Conservation (phyloP, 2,329 filamentous ascomycete genomes). For the Huntiella savannae region DNA sequence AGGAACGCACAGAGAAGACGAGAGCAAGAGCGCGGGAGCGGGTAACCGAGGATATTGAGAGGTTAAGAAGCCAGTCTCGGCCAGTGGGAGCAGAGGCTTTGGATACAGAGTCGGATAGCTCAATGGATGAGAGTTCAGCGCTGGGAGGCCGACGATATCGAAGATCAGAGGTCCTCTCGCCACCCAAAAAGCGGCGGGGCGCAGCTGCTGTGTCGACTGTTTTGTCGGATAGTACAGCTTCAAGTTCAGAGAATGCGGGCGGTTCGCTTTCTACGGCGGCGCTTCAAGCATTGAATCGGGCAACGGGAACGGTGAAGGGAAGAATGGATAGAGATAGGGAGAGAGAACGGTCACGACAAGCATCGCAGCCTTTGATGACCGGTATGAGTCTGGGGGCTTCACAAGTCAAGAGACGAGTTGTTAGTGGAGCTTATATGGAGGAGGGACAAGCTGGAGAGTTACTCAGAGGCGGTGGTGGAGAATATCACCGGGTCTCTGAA, state of each 20-base stretch:
- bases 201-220: background rate
- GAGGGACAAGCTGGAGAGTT: conserved; percentile 33
- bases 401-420: conserved; percentile 39
- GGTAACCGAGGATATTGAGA: conserved; percentile 13
- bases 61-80: conserved; percentile 5
- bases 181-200: background rate
- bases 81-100: conserved; percentile 8
- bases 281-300: background rate
- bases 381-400: conserved; percentile 26
- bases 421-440: conserved; percentile 50
- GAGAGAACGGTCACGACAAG: background rate
- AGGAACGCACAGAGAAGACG: conserved; percentile 10
- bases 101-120: conserved; percentile 7
- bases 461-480: conserved; percentile 27
- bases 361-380: conserved; percentile 7
- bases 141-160: conserved; percentile 9
- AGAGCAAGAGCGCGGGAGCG: conserved; percentile 14
- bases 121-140: conserved; percentile 9
- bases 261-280: background rate
- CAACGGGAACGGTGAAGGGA: background rate
- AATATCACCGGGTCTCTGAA: conserved; percentile 31
- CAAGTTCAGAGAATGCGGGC: background rate
- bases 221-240: conserved; percentile 1
- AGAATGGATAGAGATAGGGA: background rate
- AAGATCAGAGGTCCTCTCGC: conserved; percentile 1